A percentile compares a stretch with the other conserved stretches of the same genome.
Evolutionary conservation across 306 rosid species (phyloP).

Genomic region (Mucuna pruriens): DNA sequence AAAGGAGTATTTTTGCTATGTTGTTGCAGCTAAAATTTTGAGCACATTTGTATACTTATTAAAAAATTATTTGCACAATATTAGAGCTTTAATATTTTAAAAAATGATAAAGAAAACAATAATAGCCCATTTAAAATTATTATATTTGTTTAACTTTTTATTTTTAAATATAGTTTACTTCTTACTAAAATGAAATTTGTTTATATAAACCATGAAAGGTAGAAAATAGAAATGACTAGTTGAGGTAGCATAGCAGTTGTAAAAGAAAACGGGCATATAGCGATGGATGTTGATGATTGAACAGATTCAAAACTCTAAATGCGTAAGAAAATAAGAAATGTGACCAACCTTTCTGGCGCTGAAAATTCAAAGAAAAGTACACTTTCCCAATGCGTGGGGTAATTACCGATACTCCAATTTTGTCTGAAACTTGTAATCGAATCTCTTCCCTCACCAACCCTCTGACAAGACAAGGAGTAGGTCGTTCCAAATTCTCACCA

Average conservation of each 20-base stretch:
- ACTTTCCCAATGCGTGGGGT: neutral
- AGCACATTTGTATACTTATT: too few species aligned
- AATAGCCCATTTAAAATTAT: too few species aligned
- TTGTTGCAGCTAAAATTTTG: too few species aligned
- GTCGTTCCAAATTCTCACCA: neutral
- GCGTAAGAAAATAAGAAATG: neutral
- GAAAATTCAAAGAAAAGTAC: neutral
- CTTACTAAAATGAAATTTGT: neutral
- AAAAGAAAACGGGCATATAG: neutral
- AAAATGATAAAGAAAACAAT: too few species aligned
- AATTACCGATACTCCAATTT: neutral
- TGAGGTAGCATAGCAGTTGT: neutral
- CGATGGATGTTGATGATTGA: neutral
- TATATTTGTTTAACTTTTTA: neutral
- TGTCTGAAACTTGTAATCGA: neutral
- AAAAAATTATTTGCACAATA: too few species aligned
- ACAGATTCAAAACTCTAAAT: neutral
- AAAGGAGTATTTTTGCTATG: too few species aligned
- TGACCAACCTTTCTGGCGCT: conserved; percentile 9
- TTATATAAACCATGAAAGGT: neutral
- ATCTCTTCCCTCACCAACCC: conserved; percentile 28
- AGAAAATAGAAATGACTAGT: neutral
- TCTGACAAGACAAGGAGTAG: neutral
- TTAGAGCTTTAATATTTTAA: too few species aligned
- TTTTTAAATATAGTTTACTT: too few species aligned